Percentiles rank a stretch among this genome's conserved stretches.
phyloP scores from a whole-genome alignment of 2,329 filamentous ascomycete species.

The Diaporthe batatas region DNA sequence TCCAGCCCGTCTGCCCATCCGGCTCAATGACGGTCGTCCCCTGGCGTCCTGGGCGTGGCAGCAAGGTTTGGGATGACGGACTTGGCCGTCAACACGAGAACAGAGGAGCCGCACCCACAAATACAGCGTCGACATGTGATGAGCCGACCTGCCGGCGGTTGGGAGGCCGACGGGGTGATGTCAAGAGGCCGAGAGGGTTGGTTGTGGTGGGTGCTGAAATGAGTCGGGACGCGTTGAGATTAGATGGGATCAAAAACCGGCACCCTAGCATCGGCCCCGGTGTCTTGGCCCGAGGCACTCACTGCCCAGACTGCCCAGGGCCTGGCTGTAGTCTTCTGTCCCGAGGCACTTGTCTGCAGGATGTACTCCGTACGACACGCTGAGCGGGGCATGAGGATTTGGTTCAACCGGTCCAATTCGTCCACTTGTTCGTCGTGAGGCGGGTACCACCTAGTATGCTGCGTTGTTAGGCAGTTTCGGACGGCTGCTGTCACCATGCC shows the following conservation, averaged over 20 bases:
- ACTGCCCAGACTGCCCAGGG: neutral
- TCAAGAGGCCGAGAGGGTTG: neutral
- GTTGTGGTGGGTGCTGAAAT: constrained; percentile 15
- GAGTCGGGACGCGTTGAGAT: constrained; percentile 30
- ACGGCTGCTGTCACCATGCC: neutral
- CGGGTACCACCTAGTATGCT: neutral
- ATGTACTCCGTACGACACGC: neutral
- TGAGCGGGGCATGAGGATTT: neutral
- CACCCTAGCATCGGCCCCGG: constrained; percentile 31
- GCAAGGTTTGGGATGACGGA: neutral
- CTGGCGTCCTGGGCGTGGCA: neutral
- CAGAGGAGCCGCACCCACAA: neutral
- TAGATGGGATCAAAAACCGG: constrained; percentile 13
- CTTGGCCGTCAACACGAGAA: neutral
- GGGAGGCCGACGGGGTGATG: neutral
- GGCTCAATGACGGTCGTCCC: neutral
- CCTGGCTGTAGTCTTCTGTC: neutral
- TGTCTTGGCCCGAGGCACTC: constrained; percentile 28
- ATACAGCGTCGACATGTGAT: neutral
- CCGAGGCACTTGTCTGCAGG: constrained; percentile 12
- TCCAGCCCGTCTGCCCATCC: too few species aligned
- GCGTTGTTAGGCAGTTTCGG: neutral
- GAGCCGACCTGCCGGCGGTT: neutral
- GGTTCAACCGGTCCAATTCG: neutral
- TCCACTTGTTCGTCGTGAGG: neutral